phyloP scores from a whole-genome alignment of 176 grass and related monocot genomes.

The Thalia dealbata region DNA sequence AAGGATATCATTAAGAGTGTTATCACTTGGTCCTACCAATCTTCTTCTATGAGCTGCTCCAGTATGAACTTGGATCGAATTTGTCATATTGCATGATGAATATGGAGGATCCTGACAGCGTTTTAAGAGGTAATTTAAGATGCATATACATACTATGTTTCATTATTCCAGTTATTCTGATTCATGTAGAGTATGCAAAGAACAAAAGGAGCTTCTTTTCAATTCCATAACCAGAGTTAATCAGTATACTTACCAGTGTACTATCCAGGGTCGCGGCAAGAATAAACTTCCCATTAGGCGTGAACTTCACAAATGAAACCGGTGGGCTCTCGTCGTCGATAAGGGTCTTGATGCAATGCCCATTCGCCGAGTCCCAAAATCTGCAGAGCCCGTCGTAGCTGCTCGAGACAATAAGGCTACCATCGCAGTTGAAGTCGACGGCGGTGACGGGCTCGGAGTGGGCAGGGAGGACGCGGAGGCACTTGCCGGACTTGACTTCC shows the following conservation, averaged over 20 bases:
- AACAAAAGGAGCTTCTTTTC: neutral
- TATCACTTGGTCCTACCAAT: neutral
- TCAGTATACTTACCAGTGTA: neutral
- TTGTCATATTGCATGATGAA: neutral
- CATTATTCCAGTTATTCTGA: neutral
- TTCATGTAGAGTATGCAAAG: neutral
- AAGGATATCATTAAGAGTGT: neutral
- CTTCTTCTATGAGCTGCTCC: neutral
- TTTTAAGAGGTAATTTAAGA: neutral
- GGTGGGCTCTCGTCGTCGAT: conserved; percentile 9
- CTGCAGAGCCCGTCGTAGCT: conserved; percentile 13
- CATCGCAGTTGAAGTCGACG: neutral
- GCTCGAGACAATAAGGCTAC: conserved; percentile 7
- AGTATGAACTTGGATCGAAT: neutral
- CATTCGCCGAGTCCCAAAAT: neutral
- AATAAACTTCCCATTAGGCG: conserved; percentile 5
- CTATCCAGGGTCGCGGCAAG: conserved; percentile 5
- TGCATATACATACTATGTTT: too few species aligned
- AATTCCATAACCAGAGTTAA: neutral
- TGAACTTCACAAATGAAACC: conserved; percentile 6
- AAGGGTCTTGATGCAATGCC: conserved; percentile 8
- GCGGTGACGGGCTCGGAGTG: conserved; percentile 9
- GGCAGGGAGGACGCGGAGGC: conserved; percentile 1
- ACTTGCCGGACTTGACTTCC: conserved; percentile 12
- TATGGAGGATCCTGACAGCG: neutral